phyloP scores from a whole-genome alignment of 495 filamentous ascomycete species.

The Patellaria atrata region DNA sequence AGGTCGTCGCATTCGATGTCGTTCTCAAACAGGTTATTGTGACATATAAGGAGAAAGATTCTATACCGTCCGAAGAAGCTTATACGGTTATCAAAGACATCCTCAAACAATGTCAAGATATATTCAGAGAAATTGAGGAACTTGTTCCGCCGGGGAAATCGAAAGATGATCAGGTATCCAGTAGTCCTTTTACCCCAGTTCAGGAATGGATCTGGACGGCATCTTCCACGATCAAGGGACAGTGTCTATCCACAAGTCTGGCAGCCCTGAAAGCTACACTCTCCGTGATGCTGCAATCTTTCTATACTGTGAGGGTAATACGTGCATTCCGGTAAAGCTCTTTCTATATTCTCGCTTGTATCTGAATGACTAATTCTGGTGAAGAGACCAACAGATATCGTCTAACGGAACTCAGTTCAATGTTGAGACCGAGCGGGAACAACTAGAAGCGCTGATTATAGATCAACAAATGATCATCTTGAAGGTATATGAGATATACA shows the following conservation, averaged over 20 bases:
- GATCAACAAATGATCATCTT: conserved; percentile 17
- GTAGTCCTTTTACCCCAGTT: background rate
- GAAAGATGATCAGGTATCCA: conserved; percentile 1
- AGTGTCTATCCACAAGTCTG: conserved; percentile 13
- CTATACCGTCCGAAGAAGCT: conserved; percentile 11
- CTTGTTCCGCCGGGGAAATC: conserved; percentile 1
- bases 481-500: conserved; percentile 2
- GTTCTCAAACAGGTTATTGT: conserved; percentile 15
- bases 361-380: background rate
- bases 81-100: conserved; percentile 10
- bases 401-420: conserved; percentile 5
- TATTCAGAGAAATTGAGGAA: conserved; percentile 8
- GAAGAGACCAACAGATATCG: conserved; percentile 10
- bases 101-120: conserved; percentile 10
- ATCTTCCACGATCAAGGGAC: conserved; percentile 3
- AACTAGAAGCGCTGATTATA: conserved; percentile 15
- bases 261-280: conserved; percentile 12
- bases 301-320: conserved; percentile 15
- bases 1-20: conserved; percentile 12
- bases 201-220: conserved; percentile 1
- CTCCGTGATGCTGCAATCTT: conserved; percentile 13
- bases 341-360: background rate
- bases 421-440: conserved; percentile 13
- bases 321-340: conserved; percentile 10
- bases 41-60: conserved; percentile 13